Base-by-base conservation (phyloP, 805 yeast genomes). In the Kuraishia capsulata region DNA sequence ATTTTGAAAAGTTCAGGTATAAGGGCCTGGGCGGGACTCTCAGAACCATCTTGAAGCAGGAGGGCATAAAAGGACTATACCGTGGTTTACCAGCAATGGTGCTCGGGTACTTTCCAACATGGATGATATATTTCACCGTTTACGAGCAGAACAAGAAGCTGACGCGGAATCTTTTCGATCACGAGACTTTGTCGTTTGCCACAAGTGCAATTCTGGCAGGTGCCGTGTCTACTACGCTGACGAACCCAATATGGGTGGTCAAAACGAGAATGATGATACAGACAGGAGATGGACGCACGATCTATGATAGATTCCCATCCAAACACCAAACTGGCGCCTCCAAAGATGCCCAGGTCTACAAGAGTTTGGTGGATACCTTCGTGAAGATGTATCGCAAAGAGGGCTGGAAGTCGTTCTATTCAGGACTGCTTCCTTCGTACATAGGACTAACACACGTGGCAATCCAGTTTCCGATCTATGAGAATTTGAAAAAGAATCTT, bases 181-280 rank as follows among this genome's bases (percentile, higher is more conserved):
- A 36, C 9, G 24, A 24, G 17, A 39, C 37, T 18, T 14, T 55
- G 26, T 57, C 58, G 38, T 77, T 73, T 50, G 71, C 71, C 46
- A 59, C 62, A 33, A 65, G 76, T 38, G 97, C 98, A 1, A 70
- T 90, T 36, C 73, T 86, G 4, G 96, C 97, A 2, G 98, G 98
- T 21, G 76, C 85, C 40, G 76, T 80, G 5, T 83, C 95, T 2
- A 83, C 97, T 1, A 67, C 86, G 9, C 57, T 79, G 6, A 90
- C 96, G 0, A 92, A 92, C 56, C 98, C 98, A 9, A 85, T 90
- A 11, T 92, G 98, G 98, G 97, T 92, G 33, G 89, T 92, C 23
- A 92, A 92, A 56, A 92, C 98, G 1, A 67, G 98, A 51, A 63
- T 92, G 37, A 92, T 92, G 97, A 67, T 89, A 30, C 95, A 85